phyloP scores from a whole-genome alignment of 2,329 filamentous ascomycete species.

The Botryotinia calthae region DNA sequence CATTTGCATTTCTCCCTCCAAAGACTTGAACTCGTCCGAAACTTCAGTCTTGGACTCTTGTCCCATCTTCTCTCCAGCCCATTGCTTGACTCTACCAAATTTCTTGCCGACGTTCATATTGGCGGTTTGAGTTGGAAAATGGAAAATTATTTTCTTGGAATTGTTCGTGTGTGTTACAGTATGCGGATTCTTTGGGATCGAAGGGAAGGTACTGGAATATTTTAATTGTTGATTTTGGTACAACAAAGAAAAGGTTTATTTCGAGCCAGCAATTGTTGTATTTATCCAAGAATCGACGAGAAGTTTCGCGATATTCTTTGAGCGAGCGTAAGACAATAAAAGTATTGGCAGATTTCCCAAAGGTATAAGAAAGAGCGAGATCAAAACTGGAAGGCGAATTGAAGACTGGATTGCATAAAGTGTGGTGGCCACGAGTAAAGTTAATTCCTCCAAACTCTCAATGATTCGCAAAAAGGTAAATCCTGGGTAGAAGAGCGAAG shows the following conservation, averaged over 20 bases:
- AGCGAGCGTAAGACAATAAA: background rate
- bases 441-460: constrained; percentile 12
- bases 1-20: constrained; percentile 87
- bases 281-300: constrained; percentile 7
- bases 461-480: background rate
- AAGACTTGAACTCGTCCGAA: constrained; percentile 84
- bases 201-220: background rate
- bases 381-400: constrained; percentile 11
- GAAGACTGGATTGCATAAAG: constrained; percentile 13
- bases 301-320: background rate
- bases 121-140: constrained; percentile 20
- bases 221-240: constrained; percentile 4
- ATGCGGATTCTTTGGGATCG: background rate
- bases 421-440: background rate
- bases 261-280: background rate
- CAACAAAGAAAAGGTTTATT: constrained; percentile 4
- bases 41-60: constrained; percentile 81
- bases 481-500: background rate
- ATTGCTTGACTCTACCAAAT: constrained; percentile 94
- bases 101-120: constrained; percentile 63
- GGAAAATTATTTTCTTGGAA: background rate
- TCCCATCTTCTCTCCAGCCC: constrained; percentile 96
- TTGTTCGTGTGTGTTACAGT: background rate
- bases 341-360: background rate
- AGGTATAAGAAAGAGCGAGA: background rate